Base-by-base conservation (phyloP, 1,284 basidiomycete genomes). In the Ganoderma lucidum region DNA sequence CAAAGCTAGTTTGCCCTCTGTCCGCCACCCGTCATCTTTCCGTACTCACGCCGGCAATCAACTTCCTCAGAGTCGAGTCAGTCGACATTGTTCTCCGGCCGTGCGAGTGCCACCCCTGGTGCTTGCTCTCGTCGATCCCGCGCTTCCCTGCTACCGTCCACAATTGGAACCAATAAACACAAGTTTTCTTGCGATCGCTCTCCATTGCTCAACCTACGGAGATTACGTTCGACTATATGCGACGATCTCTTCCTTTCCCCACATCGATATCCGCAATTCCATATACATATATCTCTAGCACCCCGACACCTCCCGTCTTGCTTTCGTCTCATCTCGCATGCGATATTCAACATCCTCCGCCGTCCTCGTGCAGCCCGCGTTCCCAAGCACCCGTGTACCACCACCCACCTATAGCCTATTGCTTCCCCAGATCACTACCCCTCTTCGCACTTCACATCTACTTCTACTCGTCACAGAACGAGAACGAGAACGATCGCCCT, bases 311-410 rank as follows among this genome's bases (percentile, higher is more conserved):
- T n/a, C 39, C 41, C 42, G 23, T 44, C 59, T 28, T 41, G 58
- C 58, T 61, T 61, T 61, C 59, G 19, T 32, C 53, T 56, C 59
- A 61, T 61, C 37, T 61, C 59, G 59, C 59, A 61, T 42, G 5
- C n/a, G 41, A 8, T 61, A 35, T 8, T 15, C 14, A 35, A 35
- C 6, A 30, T 19, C 30, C 30, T 17, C 4, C 14, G 23, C 1
- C 30, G 30, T 42, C 35, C 59, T 61, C 59, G 39, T 28, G 59
- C 23, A 44, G 17, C 23, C 59, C 59, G 59, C 59, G 39, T 37
- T 30, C 59, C 28, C 37, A 12, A 17, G 12, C 12, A 12, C 12
- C 23, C 39, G 37, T 61, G 59, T 61, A 61, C 23, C 59, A 61
- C 59, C 59, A 61, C 59, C 28, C 59, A 42, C 41, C 6, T 42